Evolutionary conservation across 768 basidiomycete genomes (phyloP).

Genomic region (Boletus subcaerulescens): DNA sequence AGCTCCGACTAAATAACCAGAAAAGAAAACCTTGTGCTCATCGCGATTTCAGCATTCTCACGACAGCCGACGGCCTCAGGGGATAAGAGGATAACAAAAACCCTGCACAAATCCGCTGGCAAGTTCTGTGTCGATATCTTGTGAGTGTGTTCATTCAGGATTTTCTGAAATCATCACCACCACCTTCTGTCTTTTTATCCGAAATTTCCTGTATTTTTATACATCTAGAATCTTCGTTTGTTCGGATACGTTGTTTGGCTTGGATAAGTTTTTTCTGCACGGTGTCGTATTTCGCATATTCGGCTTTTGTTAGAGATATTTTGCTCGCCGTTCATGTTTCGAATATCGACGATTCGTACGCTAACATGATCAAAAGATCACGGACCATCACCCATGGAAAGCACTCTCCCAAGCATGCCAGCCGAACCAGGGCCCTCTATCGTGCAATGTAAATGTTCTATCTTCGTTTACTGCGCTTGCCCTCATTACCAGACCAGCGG

Average conservation of each 20-base stretch:
- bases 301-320: slow-evolving; percentile 31
- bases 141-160: slow-evolving; percentile 25
- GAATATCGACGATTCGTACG: slow-evolving; percentile 15
- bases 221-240: slow-evolving; percentile 21
- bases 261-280: slow-evolving; percentile 33
- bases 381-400: slow-evolving; percentile 22
- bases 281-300: slow-evolving; percentile 34
- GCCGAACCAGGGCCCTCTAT: slow-evolving; percentile 27
- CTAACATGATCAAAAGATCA: slow-evolving; percentile 28
- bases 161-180: slow-evolving; percentile 3
- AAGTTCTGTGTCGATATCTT: slow-evolving; percentile 12
- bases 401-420: slow-evolving; percentile 23
- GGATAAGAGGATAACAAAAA: slow-evolving; percentile 37
- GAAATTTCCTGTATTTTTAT: slow-evolving; percentile 6
- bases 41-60: slow-evolving; percentile 34
- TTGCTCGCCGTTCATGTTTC: slow-evolving; percentile 16
- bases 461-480: not conserved
- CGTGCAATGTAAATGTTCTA: slow-evolving; percentile 20
- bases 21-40: slow-evolving; percentile 24
- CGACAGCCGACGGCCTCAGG: slow-evolving; percentile 36
- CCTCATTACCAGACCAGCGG: slow-evolving; percentile 16
- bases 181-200: slow-evolving; percentile 14
- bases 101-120: slow-evolving; percentile 20
- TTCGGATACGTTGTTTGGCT: slow-evolving; percentile 28
- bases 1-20: slow-evolving; percentile 30